Evolutionary conservation across 2,329 filamentous ascomycete genomes (phyloP).

Genomic region (Lachnellula arida): DNA sequence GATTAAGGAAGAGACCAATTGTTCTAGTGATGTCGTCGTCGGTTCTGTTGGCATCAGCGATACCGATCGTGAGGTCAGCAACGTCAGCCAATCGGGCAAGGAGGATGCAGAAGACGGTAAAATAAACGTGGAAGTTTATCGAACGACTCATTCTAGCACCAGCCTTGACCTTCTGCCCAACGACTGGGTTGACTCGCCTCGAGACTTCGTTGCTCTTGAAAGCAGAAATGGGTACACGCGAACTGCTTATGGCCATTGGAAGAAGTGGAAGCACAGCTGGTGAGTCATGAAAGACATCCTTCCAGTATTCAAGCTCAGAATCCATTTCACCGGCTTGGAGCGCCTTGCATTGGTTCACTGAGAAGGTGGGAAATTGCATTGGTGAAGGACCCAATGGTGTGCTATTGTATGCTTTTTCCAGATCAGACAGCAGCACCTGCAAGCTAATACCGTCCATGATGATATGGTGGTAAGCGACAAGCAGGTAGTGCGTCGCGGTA

Average conservation of each 20-base stretch:
- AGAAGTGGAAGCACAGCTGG: slow-evolving; percentile 33
- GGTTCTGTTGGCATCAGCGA: slow-evolving; percentile 40
- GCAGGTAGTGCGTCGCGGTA: slow-evolving; percentile 34
- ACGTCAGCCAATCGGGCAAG: slow-evolving; percentile 33
- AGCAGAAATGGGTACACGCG: slow-evolving; percentile 19
- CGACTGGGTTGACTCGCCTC: slow-evolving; percentile 13
- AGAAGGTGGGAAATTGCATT: slow-evolving; percentile 36
- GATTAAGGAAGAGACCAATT: slow-evolving; percentile 45
- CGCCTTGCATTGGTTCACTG: slow-evolving; percentile 29
- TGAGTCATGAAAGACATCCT: slow-evolving; percentile 18
- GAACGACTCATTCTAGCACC: background rate
- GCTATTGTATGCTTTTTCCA: slow-evolving; percentile 40
- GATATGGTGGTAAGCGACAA: slow-evolving; percentile 46
- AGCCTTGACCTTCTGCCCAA: slow-evolving; percentile 14
- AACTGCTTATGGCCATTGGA: slow-evolving; percentile 24
- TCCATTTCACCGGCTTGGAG: slow-evolving; percentile 28
- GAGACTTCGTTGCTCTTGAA: slow-evolving; percentile 19
- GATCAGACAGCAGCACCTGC: slow-evolving; percentile 39
- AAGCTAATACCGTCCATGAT: slow-evolving; percentile 45
- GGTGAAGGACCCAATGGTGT: slow-evolving; percentile 5
- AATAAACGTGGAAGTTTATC: slow-evolving; percentile 40
- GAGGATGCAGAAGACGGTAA: slow-evolving; percentile 38
- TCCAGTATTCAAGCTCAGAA: slow-evolving; percentile 35
- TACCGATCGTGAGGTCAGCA: slow-evolving; percentile 42
- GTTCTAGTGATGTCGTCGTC: slow-evolving; percentile 32